phyloP scores from a whole-genome alignment of 1,284 basidiomycete genomes.

The Microbotryum scabiosae region DNA sequence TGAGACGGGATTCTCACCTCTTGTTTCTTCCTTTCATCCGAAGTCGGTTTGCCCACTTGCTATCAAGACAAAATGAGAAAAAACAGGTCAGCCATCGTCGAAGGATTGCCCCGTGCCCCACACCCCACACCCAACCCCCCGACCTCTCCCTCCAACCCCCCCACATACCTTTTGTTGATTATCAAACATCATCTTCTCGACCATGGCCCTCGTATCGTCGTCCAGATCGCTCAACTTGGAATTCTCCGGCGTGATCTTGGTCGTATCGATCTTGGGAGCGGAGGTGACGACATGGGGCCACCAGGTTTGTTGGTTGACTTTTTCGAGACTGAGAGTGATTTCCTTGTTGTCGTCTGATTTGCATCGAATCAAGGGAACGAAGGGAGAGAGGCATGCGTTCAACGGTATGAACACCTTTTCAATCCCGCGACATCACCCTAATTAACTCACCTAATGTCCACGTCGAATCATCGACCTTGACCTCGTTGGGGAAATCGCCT shows the following conservation, averaged over 20 bases:
- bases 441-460: constrained; percentile 71
- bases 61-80: constrained; percentile 38
- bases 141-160: neutral
- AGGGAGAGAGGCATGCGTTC: too few species aligned
- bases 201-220: constrained; percentile 90
- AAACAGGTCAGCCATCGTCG: too few species aligned
- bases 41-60: constrained; percentile 79
- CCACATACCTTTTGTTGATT: constrained; percentile 80
- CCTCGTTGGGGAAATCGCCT: constrained; percentile 86
- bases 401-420: neutral
- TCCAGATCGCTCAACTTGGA: constrained; percentile 95
- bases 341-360: constrained; percentile 65
- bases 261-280: constrained; percentile 94
- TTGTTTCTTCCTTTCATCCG: constrained; percentile 38
- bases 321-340: constrained; percentile 74
- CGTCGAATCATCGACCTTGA: constrained; percentile 92
- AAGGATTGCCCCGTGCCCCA: too few species aligned
- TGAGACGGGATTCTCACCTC: too few species aligned
- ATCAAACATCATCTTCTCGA: constrained; percentile 99
- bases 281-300: constrained; percentile 95
- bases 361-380: too few species aligned
- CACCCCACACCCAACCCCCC: neutral
- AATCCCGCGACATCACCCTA: neutral
- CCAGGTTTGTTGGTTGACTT: constrained; percentile 80
- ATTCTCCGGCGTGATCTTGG: constrained; percentile 90